Conservation (phyloP, 768 basidiomycete genomes). For the Mycena kentingensis region DNA sequence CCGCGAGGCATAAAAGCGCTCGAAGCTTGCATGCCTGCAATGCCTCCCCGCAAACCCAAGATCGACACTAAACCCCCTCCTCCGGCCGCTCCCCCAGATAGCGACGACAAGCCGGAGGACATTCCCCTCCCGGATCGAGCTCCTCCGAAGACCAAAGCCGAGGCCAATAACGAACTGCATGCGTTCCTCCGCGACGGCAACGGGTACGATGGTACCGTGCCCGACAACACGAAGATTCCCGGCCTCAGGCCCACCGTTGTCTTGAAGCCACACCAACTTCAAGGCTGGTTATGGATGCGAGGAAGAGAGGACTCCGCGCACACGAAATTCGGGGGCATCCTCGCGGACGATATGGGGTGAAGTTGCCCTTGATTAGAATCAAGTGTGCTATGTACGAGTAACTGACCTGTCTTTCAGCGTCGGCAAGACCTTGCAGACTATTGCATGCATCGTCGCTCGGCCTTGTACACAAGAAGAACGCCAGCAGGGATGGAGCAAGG, state of each 20-base stretch:
- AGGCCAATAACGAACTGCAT: constrained; percentile 77
- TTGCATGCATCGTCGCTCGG: constrained; percentile 83
- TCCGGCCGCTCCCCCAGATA: too few species aligned
- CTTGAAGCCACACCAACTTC: constrained; percentile 85
- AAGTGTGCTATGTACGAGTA: neutral
- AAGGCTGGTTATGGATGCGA: constrained; percentile 86
- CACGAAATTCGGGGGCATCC: constrained; percentile 81
- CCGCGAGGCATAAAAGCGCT: too few species aligned
- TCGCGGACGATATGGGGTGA: constrained; percentile 91
- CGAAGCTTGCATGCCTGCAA: too few species aligned
- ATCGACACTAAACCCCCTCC: too few species aligned
- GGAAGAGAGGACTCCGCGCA: constrained; percentile 68
- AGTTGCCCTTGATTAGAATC: constrained; percentile 17
- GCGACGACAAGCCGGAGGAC: too few species aligned
- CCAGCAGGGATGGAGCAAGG: constrained; percentile 67
- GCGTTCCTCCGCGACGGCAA: constrained; percentile 71
- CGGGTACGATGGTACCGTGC: constrained; percentile 55
- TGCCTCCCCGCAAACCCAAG: constrained; percentile 42
- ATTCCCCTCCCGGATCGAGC: constrained; percentile 7
- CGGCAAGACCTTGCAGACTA: constrained; percentile 89
- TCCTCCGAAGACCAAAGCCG: constrained; percentile 28
- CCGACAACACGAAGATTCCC: constrained; percentile 67
- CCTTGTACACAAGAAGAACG: constrained; percentile 66
- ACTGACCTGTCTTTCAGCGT: constrained; percentile 45
- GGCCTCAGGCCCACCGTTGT: constrained; percentile 72